phyloP scores from a whole-genome alignment of 768 basidiomycete species.

The Cystofilobasidium macerans region DNA sequence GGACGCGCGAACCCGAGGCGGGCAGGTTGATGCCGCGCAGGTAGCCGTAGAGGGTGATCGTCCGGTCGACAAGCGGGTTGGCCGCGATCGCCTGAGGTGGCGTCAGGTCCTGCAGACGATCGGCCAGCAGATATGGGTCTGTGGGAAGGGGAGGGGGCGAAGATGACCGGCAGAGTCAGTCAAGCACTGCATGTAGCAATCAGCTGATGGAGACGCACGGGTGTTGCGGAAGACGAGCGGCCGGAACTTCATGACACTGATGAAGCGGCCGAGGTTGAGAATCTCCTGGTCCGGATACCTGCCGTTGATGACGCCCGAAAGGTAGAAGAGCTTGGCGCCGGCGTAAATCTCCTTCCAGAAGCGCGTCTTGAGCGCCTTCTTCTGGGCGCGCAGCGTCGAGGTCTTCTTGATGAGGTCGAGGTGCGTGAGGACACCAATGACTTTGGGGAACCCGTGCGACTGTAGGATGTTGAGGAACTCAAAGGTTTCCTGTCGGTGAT shows the following conservation, averaged over 20 bases:
- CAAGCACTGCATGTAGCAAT: not conserved
- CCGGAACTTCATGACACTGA: slow-evolving; percentile 96
- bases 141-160: not conserved
- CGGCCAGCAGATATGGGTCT: slow-evolving; percentile 88
- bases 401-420: slow-evolving; percentile 93
- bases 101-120: slow-evolving; percentile 90
- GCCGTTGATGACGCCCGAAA: slow-evolving; percentile 91
- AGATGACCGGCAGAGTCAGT: not conserved
- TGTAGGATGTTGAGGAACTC: slow-evolving; percentile 97
- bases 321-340: slow-evolving; percentile 95
- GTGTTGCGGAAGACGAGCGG: slow-evolving; percentile 89
- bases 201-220: not conserved
- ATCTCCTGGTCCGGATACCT: slow-evolving; percentile 96
- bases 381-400: slow-evolving; percentile 70
- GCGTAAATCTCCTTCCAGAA: slow-evolving; percentile 99
- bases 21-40: slow-evolving; percentile 56
- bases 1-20: slow-evolving; percentile 50
- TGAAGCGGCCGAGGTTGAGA: slow-evolving; percentile 88
- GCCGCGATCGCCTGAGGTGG: slow-evolving; percentile 67
- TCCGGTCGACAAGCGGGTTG: slow-evolving; percentile 80
- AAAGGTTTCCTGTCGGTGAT: slow-evolving; percentile 69
- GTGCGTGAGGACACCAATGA: slow-evolving; percentile 90
- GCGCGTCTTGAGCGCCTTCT: slow-evolving; percentile 89
- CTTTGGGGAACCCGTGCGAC: slow-evolving; percentile 95
- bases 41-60: slow-evolving; percentile 86